A percentile compares a stretch with the other conserved stretches of the same genome.
Evolutionary conservation across 176 grass and related monocot species (phyloP).

Genomic region (Aechmea fasciata): DNA sequence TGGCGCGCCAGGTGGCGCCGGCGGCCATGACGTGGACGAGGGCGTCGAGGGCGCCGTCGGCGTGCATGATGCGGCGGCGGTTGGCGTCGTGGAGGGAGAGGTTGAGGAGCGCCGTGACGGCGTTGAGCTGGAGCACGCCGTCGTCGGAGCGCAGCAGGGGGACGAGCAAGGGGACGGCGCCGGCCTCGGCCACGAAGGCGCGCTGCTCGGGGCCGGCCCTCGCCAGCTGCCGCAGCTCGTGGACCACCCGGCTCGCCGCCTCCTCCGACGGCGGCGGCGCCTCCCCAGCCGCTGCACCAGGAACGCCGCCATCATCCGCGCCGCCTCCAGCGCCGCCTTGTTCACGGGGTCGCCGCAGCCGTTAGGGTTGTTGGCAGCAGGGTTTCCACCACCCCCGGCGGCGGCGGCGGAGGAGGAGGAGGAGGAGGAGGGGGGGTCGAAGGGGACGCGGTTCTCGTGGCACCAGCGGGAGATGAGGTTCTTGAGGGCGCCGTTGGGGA

Average conservation of each 20-base stretch:
- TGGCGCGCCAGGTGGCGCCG: constrained; percentile 65
- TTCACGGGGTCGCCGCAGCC: constrained; percentile 40
- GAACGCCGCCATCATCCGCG: constrained; percentile 81
- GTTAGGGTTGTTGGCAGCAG: not conserved
- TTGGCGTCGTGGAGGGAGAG: constrained; percentile 86
- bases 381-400: too few species aligned
- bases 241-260: constrained; percentile 67
- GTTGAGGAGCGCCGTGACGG: constrained; percentile 80
- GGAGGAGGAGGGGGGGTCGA: constrained; percentile 32
- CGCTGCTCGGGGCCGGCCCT: constrained; percentile 64
- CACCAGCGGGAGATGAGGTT: constrained; percentile 88
- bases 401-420: too few species aligned
- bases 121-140: constrained; percentile 67
- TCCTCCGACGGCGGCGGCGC: constrained; percentile 29
- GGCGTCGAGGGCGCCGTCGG: constrained; percentile 54
- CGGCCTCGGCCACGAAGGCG: constrained; percentile 77
- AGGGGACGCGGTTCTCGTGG: constrained; percentile 56
- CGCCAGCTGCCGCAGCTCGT: constrained; percentile 74
- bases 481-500: constrained; percentile 79
- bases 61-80: constrained; percentile 95
- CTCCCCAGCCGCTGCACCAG: constrained; percentile 60
- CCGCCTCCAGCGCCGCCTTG: constrained; percentile 83
- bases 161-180: constrained; percentile 62
- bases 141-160: constrained; percentile 65
- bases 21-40: constrained; percentile 43